Conservation (phyloP, 2,329 filamentous ascomycete genomes). For the Karstenula rhodostoma region DNA sequence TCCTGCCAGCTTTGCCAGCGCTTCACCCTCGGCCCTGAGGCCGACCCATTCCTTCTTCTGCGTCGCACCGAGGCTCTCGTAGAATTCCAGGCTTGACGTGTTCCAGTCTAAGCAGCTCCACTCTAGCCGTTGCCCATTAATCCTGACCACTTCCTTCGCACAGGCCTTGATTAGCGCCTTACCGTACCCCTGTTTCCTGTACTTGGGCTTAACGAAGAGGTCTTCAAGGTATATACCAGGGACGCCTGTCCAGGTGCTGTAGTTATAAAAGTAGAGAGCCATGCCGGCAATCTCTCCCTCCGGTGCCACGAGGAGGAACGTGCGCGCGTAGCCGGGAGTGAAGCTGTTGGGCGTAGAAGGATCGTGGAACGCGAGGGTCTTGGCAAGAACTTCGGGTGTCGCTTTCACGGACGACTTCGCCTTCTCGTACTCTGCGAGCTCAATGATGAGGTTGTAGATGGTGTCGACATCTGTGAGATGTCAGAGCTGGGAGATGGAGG, state of each 20-base stretch:
- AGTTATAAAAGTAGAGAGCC: conserved; percentile 95
- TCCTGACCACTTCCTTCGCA: conserved; percentile 78
- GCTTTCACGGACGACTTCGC: conserved; percentile 77
- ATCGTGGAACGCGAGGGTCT: conserved; percentile 80
- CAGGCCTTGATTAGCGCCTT: conserved; percentile 76
- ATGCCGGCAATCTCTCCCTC: conserved; percentile 69
- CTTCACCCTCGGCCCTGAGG: conserved; percentile 76
- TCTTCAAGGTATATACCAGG: conserved; percentile 95
- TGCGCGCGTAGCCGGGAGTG: conserved; percentile 74
- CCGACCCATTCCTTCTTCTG: conserved; percentile 76
- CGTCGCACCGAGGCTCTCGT: conserved; percentile 69
- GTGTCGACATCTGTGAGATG: conserved; percentile 71
- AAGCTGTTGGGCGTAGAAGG: conserved; percentile 42
- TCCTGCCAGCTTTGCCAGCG: conserved; percentile 65
- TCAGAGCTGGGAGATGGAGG: conserved; percentile 8
- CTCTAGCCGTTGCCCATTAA: conserved; percentile 79
- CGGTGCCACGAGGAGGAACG: conserved; percentile 68
- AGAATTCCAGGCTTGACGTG: conserved; percentile 87
- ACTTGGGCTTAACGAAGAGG: conserved; percentile 77
- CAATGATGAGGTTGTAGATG: conserved; percentile 84
- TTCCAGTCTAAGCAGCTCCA: conserved; percentile 97
- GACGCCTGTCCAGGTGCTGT: conserved; percentile 88
- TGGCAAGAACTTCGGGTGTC: conserved; percentile 74
- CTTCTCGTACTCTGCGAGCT: conserved; percentile 88
- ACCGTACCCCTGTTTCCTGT: conserved; percentile 81